Base-by-base conservation (phyloP, 345 rosid genomes). In the Moringa oleifera region DNA sequence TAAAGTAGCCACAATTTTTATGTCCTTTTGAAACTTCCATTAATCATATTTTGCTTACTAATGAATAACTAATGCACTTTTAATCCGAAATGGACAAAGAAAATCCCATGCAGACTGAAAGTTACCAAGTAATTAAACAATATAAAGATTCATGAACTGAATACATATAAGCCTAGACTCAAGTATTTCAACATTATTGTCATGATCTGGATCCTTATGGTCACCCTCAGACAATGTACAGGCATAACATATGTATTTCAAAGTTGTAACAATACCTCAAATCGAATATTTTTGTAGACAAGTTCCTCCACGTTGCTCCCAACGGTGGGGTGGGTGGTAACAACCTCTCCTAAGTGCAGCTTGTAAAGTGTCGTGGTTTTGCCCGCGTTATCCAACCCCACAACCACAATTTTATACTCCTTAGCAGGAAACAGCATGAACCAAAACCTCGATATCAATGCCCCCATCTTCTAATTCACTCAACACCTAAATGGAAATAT, bases 271-370 rank as follows among this genome's bases (percentile, higher is more conserved):
- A 2, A 24, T 41, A 94, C 97, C 97, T 91, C 96, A 9, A 94
- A 94, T 45, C 95, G 86, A 23, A 94, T 94, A 53, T 94, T 94
- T 79, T 90, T 90, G 77, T 94, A 94, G 46, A 90, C 93, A 52
- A 94, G 91, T 82, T 90, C 99, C 61, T 94, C 99, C 15, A 94
- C 99, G 45, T 94, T 94, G 68, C 97, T 94, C 0, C 96, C 97
- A 18, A 94, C 95, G 0, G 99, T 88, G 50, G 99, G 95, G 73
- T 94, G 96, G 51, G 99, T 94, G 18, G 97, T 88, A 12, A 94
- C 97, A 15, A 94, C 99, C 75, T 94, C 99, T 6, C 97, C 99
- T 19, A 94, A 70, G 24, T 90, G 97, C 70, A 94, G 79, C 65
- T 91, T 90, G 73, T 91, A 94, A 80, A 94, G 96, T 61, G 97